Conservation (phyloP, 148 eudicot species). For the Amaranthus cruentus region DNA sequence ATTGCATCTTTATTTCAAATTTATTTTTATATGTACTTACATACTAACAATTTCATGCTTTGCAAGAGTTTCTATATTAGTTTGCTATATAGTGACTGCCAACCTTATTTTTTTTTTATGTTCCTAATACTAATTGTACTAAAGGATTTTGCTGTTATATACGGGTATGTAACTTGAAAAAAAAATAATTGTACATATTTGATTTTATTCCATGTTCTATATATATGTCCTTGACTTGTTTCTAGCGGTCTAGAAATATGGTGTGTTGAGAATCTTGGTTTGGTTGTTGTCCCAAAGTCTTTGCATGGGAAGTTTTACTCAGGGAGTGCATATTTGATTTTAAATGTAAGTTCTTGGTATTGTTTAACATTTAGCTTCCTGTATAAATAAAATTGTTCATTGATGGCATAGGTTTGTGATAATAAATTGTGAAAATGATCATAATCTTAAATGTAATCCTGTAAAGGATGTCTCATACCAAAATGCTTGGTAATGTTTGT, state of each 20-base stretch:
- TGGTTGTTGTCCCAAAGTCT: slow-evolving; percentile 55
- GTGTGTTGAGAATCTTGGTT: slow-evolving; percentile 49
- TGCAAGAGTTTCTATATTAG: no score
- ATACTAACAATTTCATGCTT: no score
- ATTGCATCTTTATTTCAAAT: no score
- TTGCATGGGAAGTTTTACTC: slow-evolving; percentile 55
- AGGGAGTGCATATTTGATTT: slow-evolving; percentile 61
- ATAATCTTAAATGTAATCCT: no score
- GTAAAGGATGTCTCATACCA: no score
- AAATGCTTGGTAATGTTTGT: no score
- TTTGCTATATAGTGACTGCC: no score
- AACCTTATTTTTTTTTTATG: background rate
- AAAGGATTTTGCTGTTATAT: background rate
- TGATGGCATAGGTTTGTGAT: no score
- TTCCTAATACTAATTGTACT: background rate
- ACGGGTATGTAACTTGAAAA: background rate
- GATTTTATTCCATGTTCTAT: background rate
- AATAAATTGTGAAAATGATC: no score
- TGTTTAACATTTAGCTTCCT: background rate
- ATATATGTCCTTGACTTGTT: slow-evolving; percentile 27
- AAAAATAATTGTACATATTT: background rate
- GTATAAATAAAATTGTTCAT: background rate
- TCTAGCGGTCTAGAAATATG: slow-evolving; percentile 62
- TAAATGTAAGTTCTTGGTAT: slow-evolving; percentile 46
- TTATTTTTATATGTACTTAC: no score